A percentile compares a stretch with the other conserved stretches of the same genome.
These are phyloP conservation scores for Verticillium longisporum DNA, from an alignment of 2,329 filamentous ascomycete genomes.

Conservation along the genomic window DNA sequence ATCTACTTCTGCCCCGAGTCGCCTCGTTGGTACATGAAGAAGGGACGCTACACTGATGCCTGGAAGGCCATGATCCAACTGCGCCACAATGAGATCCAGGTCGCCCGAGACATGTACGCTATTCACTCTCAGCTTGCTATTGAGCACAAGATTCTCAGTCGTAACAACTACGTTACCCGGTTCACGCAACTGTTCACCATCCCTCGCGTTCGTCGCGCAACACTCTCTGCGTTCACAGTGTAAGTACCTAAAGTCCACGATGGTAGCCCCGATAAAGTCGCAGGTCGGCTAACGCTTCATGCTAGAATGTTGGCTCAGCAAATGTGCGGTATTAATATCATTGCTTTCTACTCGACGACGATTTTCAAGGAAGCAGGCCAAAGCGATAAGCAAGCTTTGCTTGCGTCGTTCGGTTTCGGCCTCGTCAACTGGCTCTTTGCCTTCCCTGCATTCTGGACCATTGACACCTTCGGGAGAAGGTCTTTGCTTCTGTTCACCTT, in stretches of 20 bases:
- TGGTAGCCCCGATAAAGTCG: background rate
- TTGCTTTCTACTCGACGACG: slow-evolving; percentile 68
- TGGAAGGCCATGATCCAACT: slow-evolving; percentile 47
- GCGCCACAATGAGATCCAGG: slow-evolving; percentile 49
- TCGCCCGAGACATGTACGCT: slow-evolving; percentile 55
- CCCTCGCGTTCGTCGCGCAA: slow-evolving; percentile 64
- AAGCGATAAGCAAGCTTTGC: slow-evolving; percentile 41
- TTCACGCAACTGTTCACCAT: slow-evolving; percentile 63
- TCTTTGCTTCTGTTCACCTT: slow-evolving; percentile 50
- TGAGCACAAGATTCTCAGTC: slow-evolving; percentile 42
- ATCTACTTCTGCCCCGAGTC: slow-evolving; percentile 63
- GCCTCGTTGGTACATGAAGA: slow-evolving; percentile 61
- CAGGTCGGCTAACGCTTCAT: background rate
- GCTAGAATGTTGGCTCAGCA: background rate
- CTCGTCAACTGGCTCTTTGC: slow-evolving; percentile 55
- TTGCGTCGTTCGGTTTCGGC: slow-evolving; percentile 40
- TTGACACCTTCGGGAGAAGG: slow-evolving; percentile 44
- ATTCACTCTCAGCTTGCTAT: slow-evolving; percentile 58
- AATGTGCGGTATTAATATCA: slow-evolving; percentile 54
- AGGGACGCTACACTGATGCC: slow-evolving; percentile 53
- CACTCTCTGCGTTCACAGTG: slow-evolving; percentile 67
- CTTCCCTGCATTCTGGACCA: slow-evolving; percentile 49
- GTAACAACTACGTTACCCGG: slow-evolving; percentile 52
- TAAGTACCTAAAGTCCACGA: background rate
- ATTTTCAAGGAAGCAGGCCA: slow-evolving; percentile 54